These are phyloP conservation scores for Zymoseptoria brevis DNA, from an alignment of 2,329 filamentous ascomycete genomes.

Conservation along the genomic window DNA sequence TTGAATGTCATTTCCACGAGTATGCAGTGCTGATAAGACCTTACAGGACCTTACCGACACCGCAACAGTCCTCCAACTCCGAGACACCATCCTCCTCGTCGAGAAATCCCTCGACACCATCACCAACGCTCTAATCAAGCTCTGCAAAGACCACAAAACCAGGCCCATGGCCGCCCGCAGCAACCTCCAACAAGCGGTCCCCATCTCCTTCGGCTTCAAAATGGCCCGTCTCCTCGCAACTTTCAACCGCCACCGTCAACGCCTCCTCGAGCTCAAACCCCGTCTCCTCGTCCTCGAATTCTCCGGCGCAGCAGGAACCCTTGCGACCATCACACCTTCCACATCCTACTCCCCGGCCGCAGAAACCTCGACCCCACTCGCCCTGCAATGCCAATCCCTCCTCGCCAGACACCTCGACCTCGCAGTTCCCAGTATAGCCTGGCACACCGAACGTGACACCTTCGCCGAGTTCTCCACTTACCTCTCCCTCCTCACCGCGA, in stretches of 20 bases:
- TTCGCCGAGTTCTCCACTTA: slow-evolving; percentile 21
- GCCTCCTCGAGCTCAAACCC: slow-evolving; percentile 18
- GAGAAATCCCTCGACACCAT: slow-evolving; percentile 15
- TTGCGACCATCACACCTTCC: slow-evolving; percentile 20
- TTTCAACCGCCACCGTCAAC: slow-evolving; percentile 21
- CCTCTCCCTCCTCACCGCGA: slow-evolving; percentile 21
- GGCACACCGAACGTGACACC: slow-evolving; percentile 27
- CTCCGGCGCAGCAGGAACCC: slow-evolving; percentile 24
- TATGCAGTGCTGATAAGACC: not conserved
- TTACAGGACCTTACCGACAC: slow-evolving; percentile 25
- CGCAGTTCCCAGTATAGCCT: slow-evolving; percentile 21
- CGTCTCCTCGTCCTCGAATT: slow-evolving; percentile 23
- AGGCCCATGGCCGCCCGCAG: slow-evolving; percentile 25
- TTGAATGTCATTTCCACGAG: too few relatives aligned
- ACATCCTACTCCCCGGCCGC: slow-evolving; percentile 9
- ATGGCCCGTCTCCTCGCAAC: slow-evolving; percentile 23
- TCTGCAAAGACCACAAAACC: slow-evolving; percentile 19
- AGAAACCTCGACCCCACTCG: slow-evolving; percentile 9
- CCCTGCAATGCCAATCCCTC: slow-evolving; percentile 18
- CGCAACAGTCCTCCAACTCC: slow-evolving; percentile 22
- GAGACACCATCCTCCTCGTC: slow-evolving; percentile 20
- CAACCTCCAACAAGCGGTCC: slow-evolving; percentile 26
- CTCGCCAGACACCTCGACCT: slow-evolving; percentile 20
- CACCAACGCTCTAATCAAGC: slow-evolving; percentile 7
- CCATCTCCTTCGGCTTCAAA: slow-evolving; percentile 27